phyloP scores from a whole-genome alignment of 805 yeast genomes.

The Sugiyamaella smithiae region DNA sequence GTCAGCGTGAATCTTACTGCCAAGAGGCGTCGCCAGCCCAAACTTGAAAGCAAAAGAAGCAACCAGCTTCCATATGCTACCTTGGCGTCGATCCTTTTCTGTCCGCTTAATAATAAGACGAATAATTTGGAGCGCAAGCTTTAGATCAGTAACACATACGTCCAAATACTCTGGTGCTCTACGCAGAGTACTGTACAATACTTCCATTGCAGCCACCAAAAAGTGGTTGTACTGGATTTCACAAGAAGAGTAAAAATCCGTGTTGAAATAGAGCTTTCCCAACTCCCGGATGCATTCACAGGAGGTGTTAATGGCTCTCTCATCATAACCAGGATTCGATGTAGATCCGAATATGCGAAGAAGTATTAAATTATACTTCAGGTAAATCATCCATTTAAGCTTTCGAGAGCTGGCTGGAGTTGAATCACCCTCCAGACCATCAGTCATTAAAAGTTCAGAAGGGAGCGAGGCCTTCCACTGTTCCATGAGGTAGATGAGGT shows the following conservation, averaged over 20 bases:
- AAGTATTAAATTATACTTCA: slow-evolving; percentile 17
- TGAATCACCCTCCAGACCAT: background rate
- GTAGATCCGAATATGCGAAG: slow-evolving; percentile 22
- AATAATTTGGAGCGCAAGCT: slow-evolving; percentile 24
- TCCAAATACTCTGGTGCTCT: slow-evolving; percentile 24
- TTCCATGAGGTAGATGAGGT: slow-evolving; percentile 15
- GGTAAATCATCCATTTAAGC: slow-evolving; percentile 14
- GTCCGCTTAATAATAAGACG: slow-evolving; percentile 22
- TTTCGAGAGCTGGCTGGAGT: slow-evolving; percentile 15
- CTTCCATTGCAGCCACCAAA: slow-evolving; percentile 27
- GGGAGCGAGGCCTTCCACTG: slow-evolving; percentile 23
- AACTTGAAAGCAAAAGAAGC: slow-evolving; percentile 17
- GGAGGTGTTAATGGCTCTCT: slow-evolving; percentile 26
- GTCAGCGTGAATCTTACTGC: background rate
- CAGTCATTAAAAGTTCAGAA: slow-evolving; percentile 16
- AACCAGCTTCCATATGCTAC: slow-evolving; percentile 18
- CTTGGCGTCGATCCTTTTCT: slow-evolving; percentile 9
- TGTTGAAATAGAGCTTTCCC: slow-evolving; percentile 21
- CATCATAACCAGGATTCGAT: slow-evolving; percentile 16
- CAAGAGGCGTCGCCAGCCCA: slow-evolving; percentile 14
- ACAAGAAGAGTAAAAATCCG: slow-evolving; percentile 23
- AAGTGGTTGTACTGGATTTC: slow-evolving; percentile 29
- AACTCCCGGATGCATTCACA: slow-evolving; percentile 26
- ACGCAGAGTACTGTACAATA: slow-evolving; percentile 23
- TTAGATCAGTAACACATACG: slow-evolving; percentile 22